Conservation (phyloP, 1,139 yeast species). For the Blastobotrys persicus region DNA sequence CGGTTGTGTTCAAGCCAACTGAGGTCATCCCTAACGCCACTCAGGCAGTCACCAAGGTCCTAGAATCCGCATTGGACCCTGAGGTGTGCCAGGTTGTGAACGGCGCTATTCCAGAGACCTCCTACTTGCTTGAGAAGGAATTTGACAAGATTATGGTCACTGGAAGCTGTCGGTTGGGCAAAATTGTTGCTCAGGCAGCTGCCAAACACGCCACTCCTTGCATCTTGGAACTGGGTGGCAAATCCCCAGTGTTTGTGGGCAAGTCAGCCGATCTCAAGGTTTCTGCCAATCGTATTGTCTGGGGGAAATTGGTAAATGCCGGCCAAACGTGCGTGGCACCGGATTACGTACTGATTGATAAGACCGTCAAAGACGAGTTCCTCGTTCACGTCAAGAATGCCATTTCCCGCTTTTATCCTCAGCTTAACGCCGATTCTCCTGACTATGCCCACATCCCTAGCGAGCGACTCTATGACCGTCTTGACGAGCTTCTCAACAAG, state of each 20-base stretch:
- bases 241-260: conserved; percentile 76
- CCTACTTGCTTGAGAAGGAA: conserved; percentile 59
- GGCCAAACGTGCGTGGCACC: conserved; percentile 93
- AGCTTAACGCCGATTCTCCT: conserved; percentile 34
- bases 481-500: conserved; percentile 45
- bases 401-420: conserved; percentile 49
- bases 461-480: conserved; percentile 52
- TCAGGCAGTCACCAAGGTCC: conserved; percentile 51
- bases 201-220: conserved; percentile 82
- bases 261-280: conserved; percentile 45
- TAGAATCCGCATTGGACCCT: conserved; percentile 53
- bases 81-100: conserved; percentile 60
- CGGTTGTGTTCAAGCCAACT: conserved; percentile 75
- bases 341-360: conserved; percentile 73
- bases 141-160: conserved; percentile 87
- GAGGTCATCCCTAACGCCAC: conserved; percentile 71
- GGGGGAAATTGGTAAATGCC: conserved; percentile 76
- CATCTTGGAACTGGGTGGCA: conserved; percentile 85
- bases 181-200: conserved; percentile 73
- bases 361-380: conserved; percentile 53
- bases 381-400: conserved; percentile 45
- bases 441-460: conserved; percentile 68
- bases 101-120: conserved; percentile 74
- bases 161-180: conserved; percentile 79
- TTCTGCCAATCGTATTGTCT: conserved; percentile 63